Percentiles rank a stretch among this genome's conserved stretches.
Evolutionary conservation across 2,329 filamentous ascomycete genomes (phyloP).

Genomic region (Cladosporium velox): DNA sequence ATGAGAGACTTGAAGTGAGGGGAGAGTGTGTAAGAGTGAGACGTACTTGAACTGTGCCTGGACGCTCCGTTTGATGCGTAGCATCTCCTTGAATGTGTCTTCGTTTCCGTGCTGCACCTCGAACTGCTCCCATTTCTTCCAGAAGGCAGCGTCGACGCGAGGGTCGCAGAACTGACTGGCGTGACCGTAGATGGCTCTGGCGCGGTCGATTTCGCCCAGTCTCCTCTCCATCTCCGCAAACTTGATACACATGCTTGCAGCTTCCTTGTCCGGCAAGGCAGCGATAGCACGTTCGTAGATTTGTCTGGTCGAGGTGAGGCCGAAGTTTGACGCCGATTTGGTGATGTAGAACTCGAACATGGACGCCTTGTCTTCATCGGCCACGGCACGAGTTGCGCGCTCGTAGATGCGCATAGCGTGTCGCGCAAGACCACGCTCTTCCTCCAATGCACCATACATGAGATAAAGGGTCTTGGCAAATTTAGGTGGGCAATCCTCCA

Average conservation of each 20-base stretch:
- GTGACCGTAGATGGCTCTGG: constrained; percentile 92
- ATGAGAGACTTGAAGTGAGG: constrained; percentile 5
- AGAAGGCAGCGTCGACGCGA: constrained; percentile 84
- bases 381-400: constrained; percentile 88
- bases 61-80: constrained; percentile 94
- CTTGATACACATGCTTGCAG: constrained; percentile 97
- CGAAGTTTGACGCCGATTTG: constrained; percentile 97
- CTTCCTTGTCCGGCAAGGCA: constrained; percentile 88
- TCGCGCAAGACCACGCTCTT: constrained; percentile 88
- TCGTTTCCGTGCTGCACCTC: constrained; percentile 98
- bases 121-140: constrained; percentile 95
- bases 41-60: constrained; percentile 91
- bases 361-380: constrained; percentile 89
- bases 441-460: constrained; percentile 97
- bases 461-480: constrained; percentile 96
- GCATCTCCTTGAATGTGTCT: constrained; percentile 99
- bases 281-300: constrained; percentile 97
- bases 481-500: constrained; percentile 90
- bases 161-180: constrained; percentile 97
- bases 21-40: not conserved
- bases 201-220: constrained; percentile 90
- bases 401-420: constrained; percentile 99
- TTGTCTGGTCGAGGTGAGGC: constrained; percentile 85
- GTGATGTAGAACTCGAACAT: constrained; percentile 99
- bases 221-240: constrained; percentile 96